Percentiles rank a stretch among this genome's conserved stretches.
Evolutionary conservation across 352 stramenopile species (phyloP).

Genomic region (Elongisporangium prolatum): DNA sequence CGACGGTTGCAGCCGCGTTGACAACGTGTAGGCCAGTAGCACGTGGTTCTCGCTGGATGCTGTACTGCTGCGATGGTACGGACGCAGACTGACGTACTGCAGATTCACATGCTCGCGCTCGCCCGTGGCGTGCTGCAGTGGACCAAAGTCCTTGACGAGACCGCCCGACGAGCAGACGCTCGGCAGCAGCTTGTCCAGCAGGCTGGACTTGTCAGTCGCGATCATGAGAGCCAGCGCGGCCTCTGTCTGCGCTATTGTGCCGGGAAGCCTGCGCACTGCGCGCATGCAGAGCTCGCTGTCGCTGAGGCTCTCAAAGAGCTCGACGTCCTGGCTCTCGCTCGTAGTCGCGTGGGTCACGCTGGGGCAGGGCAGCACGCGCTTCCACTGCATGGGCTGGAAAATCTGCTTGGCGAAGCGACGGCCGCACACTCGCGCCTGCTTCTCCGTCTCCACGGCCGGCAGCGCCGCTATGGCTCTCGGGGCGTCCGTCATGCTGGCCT

Average conservation of each 20-base stretch:
- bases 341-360: conserved; percentile 32
- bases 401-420: conserved; percentile 63
- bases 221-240: conserved; percentile 37
- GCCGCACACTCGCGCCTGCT: conserved; percentile 44
- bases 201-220: conserved; percentile 14
- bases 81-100: conserved; percentile 44
- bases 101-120: conserved; percentile 59
- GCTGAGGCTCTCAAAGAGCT: conserved; percentile 49
- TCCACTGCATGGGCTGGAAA: conserved; percentile 65
- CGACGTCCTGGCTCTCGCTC: conserved; percentile 31
- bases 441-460: conserved; percentile 36
- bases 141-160: conserved; percentile 33
- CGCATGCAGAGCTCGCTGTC: conserved; percentile 33
- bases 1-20: conserved; percentile 51
- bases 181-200: conserved; percentile 38
- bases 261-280: conserved; percentile 45
- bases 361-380: conserved; percentile 43
- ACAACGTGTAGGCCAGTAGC: conserved; percentile 57
- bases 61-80: conserved; percentile 14
- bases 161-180: conserved; percentile 38
- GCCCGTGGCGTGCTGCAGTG: conserved; percentile 49
- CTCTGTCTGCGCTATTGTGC: conserved; percentile 47
- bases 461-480: conserved; percentile 14
- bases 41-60: conserved; percentile 42
- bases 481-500: background rate